A percentile compares a stretch with the other conserved stretches of the same genome.
These are phyloP conservation scores for Metschnikowia koreensis DNA, from an alignment of 805 yeast genomes.

Conservation along the genomic window DNA sequence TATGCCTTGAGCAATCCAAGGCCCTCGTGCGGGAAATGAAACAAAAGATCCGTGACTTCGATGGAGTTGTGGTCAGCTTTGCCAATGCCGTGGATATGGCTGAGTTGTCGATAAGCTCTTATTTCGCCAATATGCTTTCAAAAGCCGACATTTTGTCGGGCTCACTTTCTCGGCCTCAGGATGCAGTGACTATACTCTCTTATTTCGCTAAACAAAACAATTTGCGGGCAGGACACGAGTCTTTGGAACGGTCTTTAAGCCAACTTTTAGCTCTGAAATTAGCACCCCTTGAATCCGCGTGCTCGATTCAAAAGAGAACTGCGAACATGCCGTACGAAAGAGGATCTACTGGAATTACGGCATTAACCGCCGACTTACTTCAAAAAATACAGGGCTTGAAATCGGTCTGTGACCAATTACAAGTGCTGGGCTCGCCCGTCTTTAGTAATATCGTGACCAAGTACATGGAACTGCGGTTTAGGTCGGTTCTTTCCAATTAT, in stretches of 20 bases:
- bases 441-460: constrained; percentile 13
- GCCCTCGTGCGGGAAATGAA: constrained; percentile 45
- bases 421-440: constrained; percentile 13
- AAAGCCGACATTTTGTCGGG: constrained; percentile 8
- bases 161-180: constrained; percentile 8
- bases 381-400: constrained; percentile 36
- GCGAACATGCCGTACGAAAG: constrained; percentile 51
- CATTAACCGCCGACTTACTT: constrained; percentile 52
- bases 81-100: constrained; percentile 54
- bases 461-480: constrained; percentile 15
- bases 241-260: constrained; percentile 15
- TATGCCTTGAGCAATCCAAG: constrained; percentile 38
- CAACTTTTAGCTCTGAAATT: constrained; percentile 7
- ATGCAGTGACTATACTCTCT: constrained; percentile 11
- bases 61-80: constrained; percentile 64
- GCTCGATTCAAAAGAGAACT: constrained; percentile 37
- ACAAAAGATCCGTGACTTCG: constrained; percentile 50
- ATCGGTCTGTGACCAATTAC: constrained; percentile 14
- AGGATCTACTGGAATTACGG: constrained; percentile 57
- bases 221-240: constrained; percentile 14
- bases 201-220: constrained; percentile 14
- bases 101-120: constrained; percentile 51
- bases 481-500: constrained; percentile 10
- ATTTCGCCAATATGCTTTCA: constrained; percentile 36
- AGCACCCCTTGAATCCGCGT: constrained; percentile 42